Evolutionary conservation across 805 yeast genomes (phyloP), one percentile per base, ranked within the genome.

Genomic region (Candida succiphila): DNA sequence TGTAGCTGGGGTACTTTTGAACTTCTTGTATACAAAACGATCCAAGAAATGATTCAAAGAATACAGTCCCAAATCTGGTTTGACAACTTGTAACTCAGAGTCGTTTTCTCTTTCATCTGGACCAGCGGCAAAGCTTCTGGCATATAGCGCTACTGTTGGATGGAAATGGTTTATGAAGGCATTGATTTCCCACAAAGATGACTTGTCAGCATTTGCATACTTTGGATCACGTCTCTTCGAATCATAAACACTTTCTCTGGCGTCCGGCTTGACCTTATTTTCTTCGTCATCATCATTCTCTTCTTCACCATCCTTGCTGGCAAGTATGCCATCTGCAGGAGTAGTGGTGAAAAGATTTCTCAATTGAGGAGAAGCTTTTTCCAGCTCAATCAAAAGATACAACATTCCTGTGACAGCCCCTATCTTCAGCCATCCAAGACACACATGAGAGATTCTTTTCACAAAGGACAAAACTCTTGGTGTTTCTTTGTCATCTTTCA

Each of bases 21-120:
- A 85, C 55, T 87, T 86, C 60, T 85, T 81, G 64, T 92, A 92
- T 26, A 92, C 96, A 60, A 94, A 92, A 56, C 94, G 75, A 58
- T 92, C 96, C 60, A 92, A 69, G 74, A 92, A 92, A 58, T 87
- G 96, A 16, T 83, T 67, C 42, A 92, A 65, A 1, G 96, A 78
- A 58, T 76, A 89, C 39, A 92, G 69, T 6, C 94, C 95, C 34
- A 92, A 62, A 58, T 92, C 97, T 4, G 98, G 98, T 49, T 87
- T 83, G 7, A 69, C 65, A 22, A 71, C 45, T 8, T 24, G 32
- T 21, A 19, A 28, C 15, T 40, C 38, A 27, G 40, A 40, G 7
- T 38, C 44, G n/a, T 41, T 39, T 8, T 37, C 31, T 21, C 43
- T 35, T 39, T 61, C 66, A n/a, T 49, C 43, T 10, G 53, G 52